Percentiles rank a stretch among this genome's conserved stretches.
phyloP scores from a whole-genome alignment of 2,329 filamentous ascomycete genomes.

The Xylaria sp. region DNA sequence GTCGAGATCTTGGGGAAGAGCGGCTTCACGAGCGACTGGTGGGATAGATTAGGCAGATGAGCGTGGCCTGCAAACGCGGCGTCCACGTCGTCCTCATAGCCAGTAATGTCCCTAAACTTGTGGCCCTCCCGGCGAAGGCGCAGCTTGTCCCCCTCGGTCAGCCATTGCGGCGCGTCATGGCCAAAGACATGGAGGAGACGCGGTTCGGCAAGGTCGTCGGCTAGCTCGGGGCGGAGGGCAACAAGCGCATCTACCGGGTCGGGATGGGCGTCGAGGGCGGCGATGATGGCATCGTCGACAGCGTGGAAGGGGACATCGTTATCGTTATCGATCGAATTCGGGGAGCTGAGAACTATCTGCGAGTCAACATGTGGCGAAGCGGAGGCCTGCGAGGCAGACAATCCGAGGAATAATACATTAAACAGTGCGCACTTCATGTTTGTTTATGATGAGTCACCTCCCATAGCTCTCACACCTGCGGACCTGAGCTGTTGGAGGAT shows the following conservation, averaged over 20 bases:
- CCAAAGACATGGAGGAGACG: slow-evolving; percentile 68
- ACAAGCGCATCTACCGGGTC: slow-evolving; percentile 34
- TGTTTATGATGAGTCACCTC: too few relatives aligned
- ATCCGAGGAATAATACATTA: slow-evolving; percentile 8
- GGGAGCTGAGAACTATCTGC: slow-evolving; percentile 15
- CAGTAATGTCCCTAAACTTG: slow-evolving; percentile 81
- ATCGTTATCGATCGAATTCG: neutral
- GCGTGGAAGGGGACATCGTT: neutral
- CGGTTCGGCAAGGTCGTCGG: slow-evolving; percentile 43
- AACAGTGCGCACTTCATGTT: slow-evolving; percentile 6
- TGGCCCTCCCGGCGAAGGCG: slow-evolving; percentile 63
- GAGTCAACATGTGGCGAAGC: slow-evolving; percentile 20
- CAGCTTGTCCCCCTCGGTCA: slow-evolving; percentile 55
- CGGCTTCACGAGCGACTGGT: slow-evolving; percentile 33
- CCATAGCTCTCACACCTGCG: too few relatives aligned
- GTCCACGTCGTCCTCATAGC: slow-evolving; percentile 57
- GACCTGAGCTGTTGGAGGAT: too few relatives aligned
- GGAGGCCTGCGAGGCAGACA: slow-evolving; percentile 15
- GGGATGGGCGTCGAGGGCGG: slow-evolving; percentile 25
- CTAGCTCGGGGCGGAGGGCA: slow-evolving; percentile 28
- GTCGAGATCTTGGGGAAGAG: slow-evolving; percentile 27
- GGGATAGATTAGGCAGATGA: slow-evolving; percentile 36
- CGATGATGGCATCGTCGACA: slow-evolving; percentile 16
- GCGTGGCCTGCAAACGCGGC: slow-evolving; percentile 12
- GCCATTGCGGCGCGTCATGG: slow-evolving; percentile 62